Base-by-base conservation (phyloP, 2,329 filamentous ascomycete genomes). In the Dactylellina drechsleri region DNA sequence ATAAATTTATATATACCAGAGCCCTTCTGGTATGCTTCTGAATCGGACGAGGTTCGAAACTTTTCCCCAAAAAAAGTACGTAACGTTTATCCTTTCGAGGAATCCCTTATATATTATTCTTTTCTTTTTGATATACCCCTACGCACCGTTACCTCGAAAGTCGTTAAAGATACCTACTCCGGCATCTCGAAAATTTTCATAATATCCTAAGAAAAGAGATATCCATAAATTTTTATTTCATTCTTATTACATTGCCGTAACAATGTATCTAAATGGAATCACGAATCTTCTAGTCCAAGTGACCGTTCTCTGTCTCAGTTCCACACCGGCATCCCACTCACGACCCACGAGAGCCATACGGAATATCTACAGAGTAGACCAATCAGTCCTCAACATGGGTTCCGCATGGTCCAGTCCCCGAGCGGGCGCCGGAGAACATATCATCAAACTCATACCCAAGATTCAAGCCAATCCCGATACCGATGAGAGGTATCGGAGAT, bases 331-430 rank as follows among this genome's bases (percentile, higher is more conserved):
- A 10, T 60, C 68, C 16, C 58, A 58, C 28, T 58, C 50, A 6
- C 41, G 54, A 45, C 23, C 36, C 20, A 45, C 54, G n/a, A 56
- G 50, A 31, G 31, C 58, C 45, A n/a, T 58, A 16, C 62, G 31
- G 15, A 52, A 64, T n/a, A 20, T 59, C 36, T 58, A 65, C 28
- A 57, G 49, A 10, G 57, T 41, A 49, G 52, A 66, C 23, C 72
- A 76, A 49, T 45, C 59, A 16, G 18, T 70, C 36, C 60, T 76
- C 49, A 62, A 66, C 50, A 76, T 76, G 72, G 72, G 72, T 64
- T 70, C 72, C 26, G 43, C 62, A 13, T 71, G 65, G 66, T 76
- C 72, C 15, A 40, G 43, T 43, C 57, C 64, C n/a, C 26, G 56
- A 1, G 49, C 45, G 1, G 47, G n/a, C 12, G 61, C 15, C 16